A percentile compares a stretch with the other conserved stretches of the same genome.
Evolutionary conservation across 331 rosid species (phyloP).

Genomic region (Erythrophleum ivorense): DNA sequence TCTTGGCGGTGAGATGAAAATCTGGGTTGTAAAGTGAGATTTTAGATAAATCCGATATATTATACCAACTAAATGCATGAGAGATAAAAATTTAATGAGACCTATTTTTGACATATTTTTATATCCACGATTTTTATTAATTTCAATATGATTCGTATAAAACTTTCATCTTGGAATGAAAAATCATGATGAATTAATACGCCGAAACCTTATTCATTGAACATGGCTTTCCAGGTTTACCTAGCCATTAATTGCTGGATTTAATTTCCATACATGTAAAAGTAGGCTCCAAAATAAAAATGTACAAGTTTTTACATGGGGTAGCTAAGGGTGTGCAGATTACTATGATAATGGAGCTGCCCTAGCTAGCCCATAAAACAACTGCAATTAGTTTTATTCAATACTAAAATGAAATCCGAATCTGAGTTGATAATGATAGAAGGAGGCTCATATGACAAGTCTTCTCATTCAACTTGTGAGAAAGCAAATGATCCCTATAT

Average conservation of each 20-base stretch:
- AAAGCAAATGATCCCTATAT: not conserved
- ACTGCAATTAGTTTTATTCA: not conserved
- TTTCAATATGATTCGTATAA: too few relatives aligned
- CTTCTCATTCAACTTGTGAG: constrained; percentile 32
- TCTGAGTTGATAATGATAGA: not conserved
- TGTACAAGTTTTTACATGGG: not conserved
- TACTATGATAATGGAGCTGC: not conserved
- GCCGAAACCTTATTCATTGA: too few relatives aligned
- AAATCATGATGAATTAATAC: too few relatives aligned
- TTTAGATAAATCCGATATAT: too few relatives aligned
- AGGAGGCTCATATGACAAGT: constrained; percentile 36
- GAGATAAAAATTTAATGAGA: not conserved
- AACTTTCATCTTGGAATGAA: too few relatives aligned
- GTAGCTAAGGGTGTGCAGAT: not conserved
- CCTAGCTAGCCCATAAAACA: not conserved
- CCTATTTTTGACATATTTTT: too few relatives aligned
- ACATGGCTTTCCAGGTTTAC: not conserved
- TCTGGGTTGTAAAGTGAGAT: not conserved
- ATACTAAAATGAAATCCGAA: constrained; percentile 30
- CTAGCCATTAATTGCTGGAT: too few relatives aligned
- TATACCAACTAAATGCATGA: not conserved
- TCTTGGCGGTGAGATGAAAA: not conserved
- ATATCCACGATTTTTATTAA: too few relatives aligned
- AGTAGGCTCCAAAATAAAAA: not conserved
- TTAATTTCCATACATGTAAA: too few relatives aligned